Percentiles rank a stretch among this genome's conserved stretches.
phyloP scores from a whole-genome alignment of 768 basidiomycete species.

The Clavulina sp. region DNA sequence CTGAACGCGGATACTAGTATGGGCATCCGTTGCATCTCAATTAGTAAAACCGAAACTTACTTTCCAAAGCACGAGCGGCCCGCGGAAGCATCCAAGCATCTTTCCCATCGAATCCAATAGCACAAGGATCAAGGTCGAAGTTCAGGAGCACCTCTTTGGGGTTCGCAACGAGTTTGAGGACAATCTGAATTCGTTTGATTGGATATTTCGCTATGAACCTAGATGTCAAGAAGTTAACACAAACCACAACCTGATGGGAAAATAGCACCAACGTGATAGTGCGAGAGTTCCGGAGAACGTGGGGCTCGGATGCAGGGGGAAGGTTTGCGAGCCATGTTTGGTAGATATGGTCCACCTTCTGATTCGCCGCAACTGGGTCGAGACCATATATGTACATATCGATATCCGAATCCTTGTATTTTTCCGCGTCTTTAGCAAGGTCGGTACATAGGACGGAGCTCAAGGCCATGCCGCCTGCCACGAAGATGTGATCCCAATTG shows the following conservation, averaged over 20 bases:
- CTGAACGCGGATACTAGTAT: neutral
- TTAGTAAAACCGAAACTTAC: neutral
- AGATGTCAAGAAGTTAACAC: neutral
- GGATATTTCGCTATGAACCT: neutral
- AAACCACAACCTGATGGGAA: neutral
- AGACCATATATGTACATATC: constrained; percentile 3
- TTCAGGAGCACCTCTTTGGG: constrained; percentile 2
- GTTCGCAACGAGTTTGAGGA: neutral
- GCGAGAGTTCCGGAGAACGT: neutral
- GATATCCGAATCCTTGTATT: neutral
- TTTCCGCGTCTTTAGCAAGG: neutral
- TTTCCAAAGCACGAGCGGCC: neutral
- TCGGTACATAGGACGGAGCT: neutral
- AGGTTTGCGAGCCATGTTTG: neutral
- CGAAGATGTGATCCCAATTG: neutral
- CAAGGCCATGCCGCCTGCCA: neutral
- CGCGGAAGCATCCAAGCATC: constrained; percentile 1
- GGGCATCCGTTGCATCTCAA: neutral
- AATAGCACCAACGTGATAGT: neutral
- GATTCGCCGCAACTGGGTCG: neutral
- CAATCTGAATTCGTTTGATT: neutral
- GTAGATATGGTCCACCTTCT: constrained; percentile 3
- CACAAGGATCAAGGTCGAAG: constrained; percentile 5
- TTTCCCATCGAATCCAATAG: constrained; percentile 1
- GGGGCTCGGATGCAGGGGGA: neutral